phyloP scores from a whole-genome alignment of 225 moss, liverwort and hornwort genomes.

The Pseudoscleropodium purum region DNA sequence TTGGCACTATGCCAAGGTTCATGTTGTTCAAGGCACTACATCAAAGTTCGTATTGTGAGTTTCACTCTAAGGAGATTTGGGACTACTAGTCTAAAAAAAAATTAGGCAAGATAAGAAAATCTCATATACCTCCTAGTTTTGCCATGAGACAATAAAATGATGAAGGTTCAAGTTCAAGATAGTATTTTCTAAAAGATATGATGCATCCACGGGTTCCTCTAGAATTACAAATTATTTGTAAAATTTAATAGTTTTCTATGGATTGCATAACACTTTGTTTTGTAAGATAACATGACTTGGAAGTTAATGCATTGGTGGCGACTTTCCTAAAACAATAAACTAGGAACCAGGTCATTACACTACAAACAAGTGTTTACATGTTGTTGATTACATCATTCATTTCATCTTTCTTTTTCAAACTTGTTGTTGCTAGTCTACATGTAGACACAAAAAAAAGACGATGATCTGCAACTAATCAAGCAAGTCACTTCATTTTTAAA shows the following conservation, averaged over 20 bases:
- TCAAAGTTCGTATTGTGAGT: too few relatives aligned
- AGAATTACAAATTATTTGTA: neutral
- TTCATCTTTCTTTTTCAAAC: neutral
- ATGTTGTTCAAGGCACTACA: too few relatives aligned
- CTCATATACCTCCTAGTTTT: neutral
- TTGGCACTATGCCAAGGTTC: too few relatives aligned
- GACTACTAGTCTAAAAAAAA: neutral
- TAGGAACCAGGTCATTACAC: neutral
- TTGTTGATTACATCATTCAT: too few relatives aligned
- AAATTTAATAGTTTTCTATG: neutral
- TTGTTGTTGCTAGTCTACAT: neutral
- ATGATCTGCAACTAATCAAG: neutral
- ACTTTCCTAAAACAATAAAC: neutral
- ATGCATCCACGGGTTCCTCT: neutral
- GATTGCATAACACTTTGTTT: neutral
- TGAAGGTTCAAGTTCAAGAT: neutral
- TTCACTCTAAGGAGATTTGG: neutral
- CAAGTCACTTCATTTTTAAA: neutral
- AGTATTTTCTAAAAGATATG: neutral
- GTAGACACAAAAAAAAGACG: neutral
- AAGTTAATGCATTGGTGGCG: neutral
- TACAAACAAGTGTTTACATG: neutral
- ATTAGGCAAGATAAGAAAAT: neutral
- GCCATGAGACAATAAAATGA: neutral
- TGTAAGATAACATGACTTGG: neutral